phyloP scores from a whole-genome alignment of 495 filamentous ascomycete genomes.

The Neurospora pannonica region DNA sequence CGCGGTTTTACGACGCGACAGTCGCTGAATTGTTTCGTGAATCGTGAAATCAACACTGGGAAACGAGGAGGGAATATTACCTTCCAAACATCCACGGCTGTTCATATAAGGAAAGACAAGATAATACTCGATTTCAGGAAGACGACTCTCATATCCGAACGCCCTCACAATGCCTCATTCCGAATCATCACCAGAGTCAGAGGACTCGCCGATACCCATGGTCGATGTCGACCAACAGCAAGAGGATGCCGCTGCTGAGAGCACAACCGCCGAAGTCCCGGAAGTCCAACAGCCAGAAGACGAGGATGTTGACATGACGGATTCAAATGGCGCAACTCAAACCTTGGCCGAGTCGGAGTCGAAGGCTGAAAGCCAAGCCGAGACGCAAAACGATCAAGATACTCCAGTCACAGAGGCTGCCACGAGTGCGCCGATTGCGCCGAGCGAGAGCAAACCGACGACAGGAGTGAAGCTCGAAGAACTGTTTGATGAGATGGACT shows the following conservation, averaged over 20 bases:
- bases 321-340: neutral
- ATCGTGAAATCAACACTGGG: neutral
- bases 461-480: conserved; percentile 64
- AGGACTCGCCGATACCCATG: conserved; percentile 2
- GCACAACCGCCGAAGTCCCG: neutral
- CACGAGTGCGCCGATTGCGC: neutral
- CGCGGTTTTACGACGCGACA: neutral
- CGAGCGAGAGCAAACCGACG: conserved; percentile 19
- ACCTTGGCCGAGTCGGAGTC: neutral
- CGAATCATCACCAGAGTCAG: neutral
- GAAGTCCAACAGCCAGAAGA: neutral
- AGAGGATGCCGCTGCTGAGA: neutral
- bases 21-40: neutral
- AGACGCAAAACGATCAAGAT: neutral
- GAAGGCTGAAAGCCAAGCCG: neutral
- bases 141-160: neutral
- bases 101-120: neutral
- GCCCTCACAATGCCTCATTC: conserved; percentile 11
- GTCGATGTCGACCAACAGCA: neutral
- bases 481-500: conserved; percentile 67
- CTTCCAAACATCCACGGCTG: neutral
- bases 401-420: neutral
- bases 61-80: neutral
- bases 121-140: neutral
- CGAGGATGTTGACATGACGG: conserved; percentile 13